Evolutionary conservation across 176 grass and related monocot species (phyloP).

Genomic region (Saccharum officinarum): DNA sequence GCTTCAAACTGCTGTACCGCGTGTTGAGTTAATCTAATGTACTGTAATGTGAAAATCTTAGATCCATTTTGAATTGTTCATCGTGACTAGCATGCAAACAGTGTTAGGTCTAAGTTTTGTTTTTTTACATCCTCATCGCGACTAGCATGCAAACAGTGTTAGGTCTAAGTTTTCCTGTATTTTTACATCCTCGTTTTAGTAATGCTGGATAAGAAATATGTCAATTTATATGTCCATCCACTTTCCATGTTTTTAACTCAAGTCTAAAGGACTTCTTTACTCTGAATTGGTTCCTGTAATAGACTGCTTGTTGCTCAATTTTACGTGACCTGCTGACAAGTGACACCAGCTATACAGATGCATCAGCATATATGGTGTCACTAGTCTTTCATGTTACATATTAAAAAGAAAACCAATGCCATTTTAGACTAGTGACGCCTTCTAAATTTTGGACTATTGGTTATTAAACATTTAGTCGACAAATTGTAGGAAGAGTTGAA

Average conservation of each 20-base stretch:
- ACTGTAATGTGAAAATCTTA: slow-evolving; percentile 14
- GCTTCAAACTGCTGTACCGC: not conserved
- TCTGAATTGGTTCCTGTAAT: slow-evolving; percentile 12
- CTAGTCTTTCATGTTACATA: slow-evolving; percentile 6
- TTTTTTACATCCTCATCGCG: not conserved
- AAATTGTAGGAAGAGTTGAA: not conserved
- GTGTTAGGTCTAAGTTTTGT: not conserved
- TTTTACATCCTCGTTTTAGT: not conserved
- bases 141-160: not conserved
- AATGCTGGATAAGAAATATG: slow-evolving; percentile 13
- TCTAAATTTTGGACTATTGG: not conserved
- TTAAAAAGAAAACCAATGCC: not conserved
- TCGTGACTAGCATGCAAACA: slow-evolving; percentile 4
- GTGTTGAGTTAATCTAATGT: slow-evolving; percentile 22
- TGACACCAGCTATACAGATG: not conserved
- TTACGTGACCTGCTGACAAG: not conserved
- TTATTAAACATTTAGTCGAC: slow-evolving; percentile 14
- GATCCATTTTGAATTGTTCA: not conserved
- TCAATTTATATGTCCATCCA: slow-evolving; percentile 1
- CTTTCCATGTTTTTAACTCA: not conserved
- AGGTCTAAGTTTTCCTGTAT: not conserved
- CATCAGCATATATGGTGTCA: not conserved
- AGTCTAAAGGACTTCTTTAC: slow-evolving; percentile 15
- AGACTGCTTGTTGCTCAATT: not conserved
- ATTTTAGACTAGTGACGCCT: not conserved